phyloP scores from a whole-genome alignment of 805 yeast genomes.

The Pichia gijzeniarum region DNA sequence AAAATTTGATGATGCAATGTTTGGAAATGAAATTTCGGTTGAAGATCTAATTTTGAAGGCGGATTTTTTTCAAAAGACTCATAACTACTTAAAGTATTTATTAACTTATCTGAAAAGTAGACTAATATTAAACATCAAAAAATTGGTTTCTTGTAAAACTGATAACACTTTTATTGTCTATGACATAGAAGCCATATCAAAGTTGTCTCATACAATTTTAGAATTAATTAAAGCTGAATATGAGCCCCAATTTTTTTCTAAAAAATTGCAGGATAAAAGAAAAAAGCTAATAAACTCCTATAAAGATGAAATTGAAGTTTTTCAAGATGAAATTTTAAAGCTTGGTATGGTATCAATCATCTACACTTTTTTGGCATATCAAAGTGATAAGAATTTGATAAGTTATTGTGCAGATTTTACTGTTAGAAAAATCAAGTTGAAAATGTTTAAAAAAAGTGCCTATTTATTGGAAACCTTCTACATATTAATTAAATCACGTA shows the following conservation, averaged over 20 bases:
- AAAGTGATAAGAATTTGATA: neutral
- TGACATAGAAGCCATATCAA: neutral
- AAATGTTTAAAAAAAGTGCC: conserved; percentile 1
- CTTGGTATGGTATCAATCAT: neutral
- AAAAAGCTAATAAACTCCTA: neutral
- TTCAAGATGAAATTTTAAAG: neutral
- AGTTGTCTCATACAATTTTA: neutral
- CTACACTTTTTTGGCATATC: neutral
- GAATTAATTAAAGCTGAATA: neutral
- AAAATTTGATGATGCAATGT: neutral
- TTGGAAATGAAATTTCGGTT: neutral
- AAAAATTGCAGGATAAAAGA: conserved; percentile 1
- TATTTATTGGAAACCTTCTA: neutral
- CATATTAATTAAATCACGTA: neutral
- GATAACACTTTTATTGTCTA: neutral
- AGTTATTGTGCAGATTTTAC: neutral
- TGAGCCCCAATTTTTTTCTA: neutral
- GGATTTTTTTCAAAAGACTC: conserved; percentile 1
- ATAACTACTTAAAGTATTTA: conserved; percentile 1
- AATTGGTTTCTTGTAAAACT: neutral
- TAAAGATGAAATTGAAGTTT: neutral
- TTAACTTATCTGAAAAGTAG: neutral
- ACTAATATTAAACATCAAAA: neutral
- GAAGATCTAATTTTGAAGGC: neutral
- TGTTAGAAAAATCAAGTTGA: neutral